Evolutionary conservation across 768 basidiomycete genomes (phyloP).

Genomic region (Gymnopilus dilepis): DNA sequence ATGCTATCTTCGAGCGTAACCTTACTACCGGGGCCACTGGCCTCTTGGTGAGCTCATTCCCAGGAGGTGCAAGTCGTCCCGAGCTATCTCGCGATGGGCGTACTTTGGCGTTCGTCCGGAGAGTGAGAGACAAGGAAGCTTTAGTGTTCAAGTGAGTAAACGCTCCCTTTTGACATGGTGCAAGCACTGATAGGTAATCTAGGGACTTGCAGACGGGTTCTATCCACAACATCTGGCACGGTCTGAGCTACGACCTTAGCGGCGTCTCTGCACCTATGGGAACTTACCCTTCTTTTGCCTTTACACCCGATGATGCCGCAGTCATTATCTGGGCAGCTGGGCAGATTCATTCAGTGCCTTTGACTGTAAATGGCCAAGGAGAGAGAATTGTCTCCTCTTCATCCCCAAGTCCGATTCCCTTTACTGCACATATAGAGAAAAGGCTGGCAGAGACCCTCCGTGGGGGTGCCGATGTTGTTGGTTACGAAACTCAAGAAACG

Average conservation of each 20-base stretch:
- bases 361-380: conserved; percentile 53
- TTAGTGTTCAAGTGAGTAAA: conserved; percentile 68
- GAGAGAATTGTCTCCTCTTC: conserved; percentile 52
- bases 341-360: conserved; percentile 67
- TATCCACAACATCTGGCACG: conserved; percentile 68
- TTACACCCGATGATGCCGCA: conserved; percentile 61
- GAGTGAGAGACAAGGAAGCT: conserved; percentile 74
- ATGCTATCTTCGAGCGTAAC: conserved; percentile 72
- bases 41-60: conserved; percentile 57
- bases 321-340: conserved; percentile 79
- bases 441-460: conserved; percentile 65
- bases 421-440: conserved; percentile 68
- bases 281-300: conserved; percentile 79
- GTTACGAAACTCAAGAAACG: conserved; percentile 55
- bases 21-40: conserved; percentile 58
- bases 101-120: conserved; percentile 76
- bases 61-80: conserved; percentile 77
- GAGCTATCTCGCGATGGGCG: conserved; percentile 70
- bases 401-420: conserved; percentile 54
- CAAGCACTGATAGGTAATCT: conserved; percentile 1
- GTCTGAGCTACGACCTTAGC: conserved; percentile 70
- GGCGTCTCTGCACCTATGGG: conserved; percentile 76
- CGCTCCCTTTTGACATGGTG: not conserved
- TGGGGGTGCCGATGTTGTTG: conserved; percentile 53
- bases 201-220: conserved; percentile 75